Conservation (phyloP, 2,329 filamentous ascomycete genomes). For the Penicillium digitatum region DNA sequence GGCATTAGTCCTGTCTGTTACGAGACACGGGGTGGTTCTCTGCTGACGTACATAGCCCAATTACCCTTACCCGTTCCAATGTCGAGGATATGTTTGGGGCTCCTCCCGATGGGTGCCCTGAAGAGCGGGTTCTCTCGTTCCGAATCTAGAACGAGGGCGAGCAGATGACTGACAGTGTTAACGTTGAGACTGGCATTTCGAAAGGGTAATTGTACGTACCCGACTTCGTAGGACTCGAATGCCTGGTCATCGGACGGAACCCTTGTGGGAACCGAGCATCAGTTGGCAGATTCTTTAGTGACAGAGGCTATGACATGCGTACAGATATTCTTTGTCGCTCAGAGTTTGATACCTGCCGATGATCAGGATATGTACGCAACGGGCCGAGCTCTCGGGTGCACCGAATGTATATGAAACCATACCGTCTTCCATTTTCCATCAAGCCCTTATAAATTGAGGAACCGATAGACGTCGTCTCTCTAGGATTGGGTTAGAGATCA, state of each 20-base stretch:
- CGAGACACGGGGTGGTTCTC: too few relatives aligned
- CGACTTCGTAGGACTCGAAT: constrained; percentile 20
- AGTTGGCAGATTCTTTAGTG: background rate
- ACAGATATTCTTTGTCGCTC: constrained; percentile 14
- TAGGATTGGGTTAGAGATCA: background rate
- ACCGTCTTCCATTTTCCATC: constrained; percentile 18
- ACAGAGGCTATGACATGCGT: background rate
- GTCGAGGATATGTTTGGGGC: constrained; percentile 11
- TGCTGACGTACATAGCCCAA: constrained; percentile 2
- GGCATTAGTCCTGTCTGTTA: background rate
- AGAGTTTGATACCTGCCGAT: constrained; percentile 15
- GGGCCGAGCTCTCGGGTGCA: background rate
- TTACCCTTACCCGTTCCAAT: constrained; percentile 15
- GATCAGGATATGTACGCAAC: background rate
- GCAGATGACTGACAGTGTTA: constrained; percentile 9
- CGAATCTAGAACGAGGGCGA: constrained; percentile 12
- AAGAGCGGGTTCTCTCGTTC: constrained; percentile 14
- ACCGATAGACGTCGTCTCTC: constrained; percentile 16
- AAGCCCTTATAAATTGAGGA: constrained; percentile 17
- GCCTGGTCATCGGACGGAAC: constrained; percentile 16
- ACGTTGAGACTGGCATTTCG: background rate
- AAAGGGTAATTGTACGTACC: background rate
- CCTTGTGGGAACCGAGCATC: background rate
- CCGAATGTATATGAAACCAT: background rate
- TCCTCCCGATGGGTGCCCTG: constrained; percentile 7